Percentiles rank a stretch among this genome's conserved stretches.
phyloP scores from a whole-genome alignment of 2,329 filamentous ascomycete species.

The Aspergillus ustus region DNA sequence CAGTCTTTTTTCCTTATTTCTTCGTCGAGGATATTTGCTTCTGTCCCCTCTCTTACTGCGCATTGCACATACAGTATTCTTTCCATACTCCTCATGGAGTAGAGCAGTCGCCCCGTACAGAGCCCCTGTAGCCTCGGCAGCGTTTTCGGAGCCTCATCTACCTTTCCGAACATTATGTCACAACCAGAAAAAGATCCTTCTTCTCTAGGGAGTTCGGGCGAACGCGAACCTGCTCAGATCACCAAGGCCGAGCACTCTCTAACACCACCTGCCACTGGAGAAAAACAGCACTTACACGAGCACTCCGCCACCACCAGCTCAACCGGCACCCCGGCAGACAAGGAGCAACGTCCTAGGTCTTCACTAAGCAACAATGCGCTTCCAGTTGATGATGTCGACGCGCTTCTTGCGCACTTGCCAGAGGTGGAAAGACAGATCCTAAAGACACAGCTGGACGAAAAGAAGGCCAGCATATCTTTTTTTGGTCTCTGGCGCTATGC shows the following conservation, averaged over 20 bases:
- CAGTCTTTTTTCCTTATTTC: neutral
- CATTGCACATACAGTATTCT: neutral
- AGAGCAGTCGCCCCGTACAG: neutral
- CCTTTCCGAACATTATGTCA: constrained; percentile 15
- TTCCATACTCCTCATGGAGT: constrained; percentile 22
- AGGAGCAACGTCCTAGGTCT: constrained; percentile 23
- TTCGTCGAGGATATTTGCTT: neutral
- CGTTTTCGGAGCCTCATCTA: neutral
- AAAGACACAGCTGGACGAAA: constrained; percentile 69
- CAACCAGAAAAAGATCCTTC: constrained; percentile 15
- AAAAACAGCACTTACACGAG: constrained; percentile 23
- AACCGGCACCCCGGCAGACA: constrained; percentile 24
- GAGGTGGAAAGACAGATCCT: constrained; percentile 69
- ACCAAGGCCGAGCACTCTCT: constrained; percentile 9
- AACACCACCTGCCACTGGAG: constrained; percentile 8
- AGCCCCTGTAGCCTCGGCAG: neutral
- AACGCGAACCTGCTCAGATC: constrained; percentile 11
- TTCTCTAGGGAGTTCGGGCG: constrained; percentile 10
- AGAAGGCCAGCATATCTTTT: constrained; percentile 67
- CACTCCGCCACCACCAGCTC: constrained; percentile 30
- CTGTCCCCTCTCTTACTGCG: neutral
- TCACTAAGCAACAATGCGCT: constrained; percentile 14
- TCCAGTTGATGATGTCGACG: constrained; percentile 47
- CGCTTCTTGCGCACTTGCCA: constrained; percentile 66
- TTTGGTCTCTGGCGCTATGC: constrained; percentile 72